These are phyloP conservation scores for Cytidiella melzeri DNA, from an alignment of 768 basidiomycete species.

Conservation along the genomic window DNA sequence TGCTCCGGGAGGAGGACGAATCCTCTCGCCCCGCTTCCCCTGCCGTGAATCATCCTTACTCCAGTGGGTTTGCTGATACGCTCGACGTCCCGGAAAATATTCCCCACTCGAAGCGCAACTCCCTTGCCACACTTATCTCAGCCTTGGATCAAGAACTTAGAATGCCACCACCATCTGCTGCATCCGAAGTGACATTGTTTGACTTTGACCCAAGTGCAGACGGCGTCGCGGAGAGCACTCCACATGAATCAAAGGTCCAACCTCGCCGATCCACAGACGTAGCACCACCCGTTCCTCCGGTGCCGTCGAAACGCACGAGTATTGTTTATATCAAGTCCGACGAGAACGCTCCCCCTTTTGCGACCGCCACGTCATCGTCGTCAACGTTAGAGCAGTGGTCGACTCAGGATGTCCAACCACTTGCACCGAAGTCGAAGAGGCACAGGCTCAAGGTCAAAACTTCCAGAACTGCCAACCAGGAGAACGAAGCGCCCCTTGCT, in stretches of 20 bases:
- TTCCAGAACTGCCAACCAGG: conserved; percentile 22
- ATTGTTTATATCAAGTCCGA: conserved; percentile 63
- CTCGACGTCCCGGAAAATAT: conserved; percentile 44
- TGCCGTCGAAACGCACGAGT: conserved; percentile 43
- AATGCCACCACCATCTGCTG: conserved; percentile 39
- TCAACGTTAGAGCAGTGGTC: conserved; percentile 15
- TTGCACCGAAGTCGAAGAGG: conserved; percentile 50
- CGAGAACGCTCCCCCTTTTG: conserved; percentile 25
- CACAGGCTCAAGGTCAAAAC: conserved; percentile 42
- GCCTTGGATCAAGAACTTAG: conserved; percentile 26
- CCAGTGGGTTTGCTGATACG: conserved; percentile 34
- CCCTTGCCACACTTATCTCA: conserved; percentile 36
- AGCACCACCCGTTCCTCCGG: conserved; percentile 20
- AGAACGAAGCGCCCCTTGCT: conserved; percentile 13
- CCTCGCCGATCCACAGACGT: conserved; percentile 17
- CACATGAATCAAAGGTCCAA: conserved; percentile 39
- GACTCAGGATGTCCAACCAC: conserved; percentile 39
- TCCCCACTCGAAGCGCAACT: conserved; percentile 43
- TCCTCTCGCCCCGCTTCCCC: conserved; percentile 16
- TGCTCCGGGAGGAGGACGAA: conserved; percentile 39
- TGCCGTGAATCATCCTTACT: conserved; percentile 16
- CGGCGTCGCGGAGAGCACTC: conserved; percentile 59
- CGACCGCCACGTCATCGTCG: conserved; percentile 1
- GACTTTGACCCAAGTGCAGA: conserved; percentile 35
- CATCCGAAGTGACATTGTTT: conserved; percentile 57